Percentiles rank a stretch among this genome's conserved stretches.
Conservation (phyloP, 768 basidiomycete genomes). For the Gelatoporia subvermispora region DNA sequence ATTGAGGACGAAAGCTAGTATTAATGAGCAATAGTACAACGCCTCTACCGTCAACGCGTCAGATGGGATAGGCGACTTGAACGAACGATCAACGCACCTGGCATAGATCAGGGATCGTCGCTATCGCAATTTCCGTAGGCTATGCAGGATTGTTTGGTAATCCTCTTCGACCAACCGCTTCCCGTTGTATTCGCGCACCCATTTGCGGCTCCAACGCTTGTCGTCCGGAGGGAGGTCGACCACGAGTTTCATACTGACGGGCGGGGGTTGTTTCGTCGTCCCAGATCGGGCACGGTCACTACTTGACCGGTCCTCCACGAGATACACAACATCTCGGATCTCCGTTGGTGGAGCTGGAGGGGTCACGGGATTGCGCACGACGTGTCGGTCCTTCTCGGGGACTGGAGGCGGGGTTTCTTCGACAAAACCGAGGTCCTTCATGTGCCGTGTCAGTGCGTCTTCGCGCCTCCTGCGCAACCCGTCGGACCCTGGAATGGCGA, state of each 20-base stretch:
- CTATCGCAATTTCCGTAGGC: slow-evolving; percentile 11
- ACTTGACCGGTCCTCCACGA: slow-evolving; percentile 3
- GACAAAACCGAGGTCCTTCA: slow-evolving; percentile 11
- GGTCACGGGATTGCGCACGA: neutral
- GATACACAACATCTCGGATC: slow-evolving; percentile 9
- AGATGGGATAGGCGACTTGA: too few species aligned
- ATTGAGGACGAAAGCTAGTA: too few species aligned
- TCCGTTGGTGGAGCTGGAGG: neutral
- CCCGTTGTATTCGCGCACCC: slow-evolving; percentile 13
- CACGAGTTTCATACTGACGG: slow-evolving; percentile 8
- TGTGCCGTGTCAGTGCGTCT: slow-evolving; percentile 6
- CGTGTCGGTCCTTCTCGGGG: neutral
- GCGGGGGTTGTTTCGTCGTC: slow-evolving; percentile 6
- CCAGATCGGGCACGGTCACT: neutral
- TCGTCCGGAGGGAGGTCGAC: neutral
- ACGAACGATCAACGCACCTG: too few species aligned
- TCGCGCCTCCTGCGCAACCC: slow-evolving; percentile 9
- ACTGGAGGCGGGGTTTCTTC: slow-evolving; percentile 2
- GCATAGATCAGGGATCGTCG: too few species aligned
- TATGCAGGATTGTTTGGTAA: slow-evolving; percentile 8
- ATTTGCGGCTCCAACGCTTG: slow-evolving; percentile 13
- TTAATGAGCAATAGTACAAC: too few species aligned
- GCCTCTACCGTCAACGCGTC: too few species aligned
- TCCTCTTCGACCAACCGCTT: slow-evolving; percentile 14
- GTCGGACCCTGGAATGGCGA: slow-evolving; percentile 4